Base-by-base conservation (phyloP, 2,329 filamentous ascomycete species). In the Colletotrichum melonis region DNA sequence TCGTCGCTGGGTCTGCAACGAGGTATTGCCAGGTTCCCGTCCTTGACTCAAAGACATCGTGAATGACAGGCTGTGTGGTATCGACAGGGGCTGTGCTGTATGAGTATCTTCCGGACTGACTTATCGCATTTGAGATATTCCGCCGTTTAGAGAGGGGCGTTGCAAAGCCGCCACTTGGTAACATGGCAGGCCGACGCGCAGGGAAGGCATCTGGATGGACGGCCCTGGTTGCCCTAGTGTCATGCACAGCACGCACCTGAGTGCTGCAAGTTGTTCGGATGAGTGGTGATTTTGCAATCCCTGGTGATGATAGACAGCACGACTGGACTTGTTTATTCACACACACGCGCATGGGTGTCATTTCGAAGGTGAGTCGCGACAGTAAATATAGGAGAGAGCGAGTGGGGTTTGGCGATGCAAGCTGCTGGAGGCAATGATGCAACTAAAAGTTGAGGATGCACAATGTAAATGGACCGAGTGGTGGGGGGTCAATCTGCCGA, bases 21-120 rank as follows among this genome's bases (percentile, higher is more conserved):
- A 92, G 75, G 74, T 91, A 91, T 77, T 92, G 90, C 87, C 88
- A 92, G 12, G 89, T 90, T 11, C 83, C 84, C 0, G 90, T 75
- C 9, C 16, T 66, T 1, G 78, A 73, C 63, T 86, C 84, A 58
- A 85, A 86, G 2, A 85, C 56, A 6, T 79, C 60, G 69, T 86
- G 83, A 12, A 86, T 76, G 4, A 73, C 78, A 8, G 85, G 84
- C 63, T 86, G 57, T 14, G 3, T 24, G 22, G 5, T n/a, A n/a
- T 11, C 57, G 8, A 11, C 2, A 5, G 8, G 12, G 7, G 52
- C 9, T 22, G 24, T 68, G 9, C 65, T 52, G 16, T 16, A 57
- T 22, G 22, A 26, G 11, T 3, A n/a, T 11, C 24, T 57, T 4
- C 12, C 35, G 42, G 19, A 19, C 19, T n/a, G 42, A 49, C 42